Evolutionary conservation across 2,329 filamentous ascomycete species (phyloP).

Genomic region (Gaeumannomyces tritici): DNA sequence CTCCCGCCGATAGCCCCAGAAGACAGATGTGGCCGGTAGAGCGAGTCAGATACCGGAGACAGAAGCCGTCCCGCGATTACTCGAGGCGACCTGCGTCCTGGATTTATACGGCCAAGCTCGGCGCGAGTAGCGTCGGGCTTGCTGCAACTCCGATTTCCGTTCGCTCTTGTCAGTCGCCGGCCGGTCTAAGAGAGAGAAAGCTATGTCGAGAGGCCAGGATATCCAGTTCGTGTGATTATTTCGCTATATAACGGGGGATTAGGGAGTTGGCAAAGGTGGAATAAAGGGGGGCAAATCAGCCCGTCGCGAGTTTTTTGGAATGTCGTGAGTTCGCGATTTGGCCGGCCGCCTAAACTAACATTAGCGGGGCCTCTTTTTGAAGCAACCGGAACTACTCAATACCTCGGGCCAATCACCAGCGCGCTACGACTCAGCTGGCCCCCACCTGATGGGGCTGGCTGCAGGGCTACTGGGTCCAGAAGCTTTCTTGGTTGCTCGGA

Average conservation of each 20-base stretch:
- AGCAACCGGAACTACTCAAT: neutral
- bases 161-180: neutral
- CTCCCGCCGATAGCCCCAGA: conserved; percentile 25
- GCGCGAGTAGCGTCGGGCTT: neutral
- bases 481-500: too few species aligned
- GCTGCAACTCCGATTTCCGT: neutral
- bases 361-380: neutral
- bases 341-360: neutral
- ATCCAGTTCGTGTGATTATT: neutral
- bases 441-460: neutral
- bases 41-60: neutral
- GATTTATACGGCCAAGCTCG: neutral
- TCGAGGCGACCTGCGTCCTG: neutral
- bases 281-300: neutral
- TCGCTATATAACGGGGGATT: neutral
- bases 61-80: neutral
- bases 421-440: neutral
- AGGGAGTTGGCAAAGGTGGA: neutral
- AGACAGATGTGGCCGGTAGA: neutral
- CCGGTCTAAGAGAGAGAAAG: rapidly evolving
- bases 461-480: neutral
- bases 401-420: neutral
- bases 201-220: neutral
- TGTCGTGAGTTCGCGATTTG: too few species aligned
- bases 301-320: neutral